Base-by-base conservation (phyloP, 2,329 filamentous ascomycete species). In the Lachnellula occidentalis region DNA sequence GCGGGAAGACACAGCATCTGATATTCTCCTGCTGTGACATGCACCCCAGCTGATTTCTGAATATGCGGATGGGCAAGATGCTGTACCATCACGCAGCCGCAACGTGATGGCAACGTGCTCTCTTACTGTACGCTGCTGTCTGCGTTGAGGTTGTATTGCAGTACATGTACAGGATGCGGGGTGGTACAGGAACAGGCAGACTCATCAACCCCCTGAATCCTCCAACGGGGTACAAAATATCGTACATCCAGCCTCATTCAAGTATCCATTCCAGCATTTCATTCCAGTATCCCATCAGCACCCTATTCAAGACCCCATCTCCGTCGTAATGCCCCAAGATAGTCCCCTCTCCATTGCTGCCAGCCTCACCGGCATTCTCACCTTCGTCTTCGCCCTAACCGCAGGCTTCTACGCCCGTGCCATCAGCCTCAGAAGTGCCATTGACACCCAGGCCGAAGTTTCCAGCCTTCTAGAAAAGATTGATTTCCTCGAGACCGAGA, bases 371-470 rank as follows among this genome's bases (percentile, higher is more conserved):
- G 59, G 61, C 8, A 58, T 63, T 45, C 50, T 61, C 17, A 61
- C 60, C 11, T 62, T 62, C 34, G 57, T 58, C 34, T 56, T 54
- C 24, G 57, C 59, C 9, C 55, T 61, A 1, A 27, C 61, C 22
- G 56, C 57, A 27, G 58, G 48, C 27, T 61, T 63, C 58, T 58
- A 61, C 45, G 59, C 57, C 19, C 55, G 51, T 45, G 55, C 54
- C 12, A 51, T 58, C 12, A 58, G 54, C 48, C 54, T 63, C 31
- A 49, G 55, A 42, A 57, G 55, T 55, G 58, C 59, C 45, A 58
- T 60, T 36, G 59, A 63, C 46, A 61, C 61, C n/a, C 55, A 60
- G 36, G 57, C 55, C 15, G 61, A 61, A 41, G 45, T 63, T 14
- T 56, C 60, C 0, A 55, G 41, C 36, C 57, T 58, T n/a, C 45